Conservation (phyloP, 2,329 filamentous ascomycete species). For the Epichloe glyceriae region DNA sequence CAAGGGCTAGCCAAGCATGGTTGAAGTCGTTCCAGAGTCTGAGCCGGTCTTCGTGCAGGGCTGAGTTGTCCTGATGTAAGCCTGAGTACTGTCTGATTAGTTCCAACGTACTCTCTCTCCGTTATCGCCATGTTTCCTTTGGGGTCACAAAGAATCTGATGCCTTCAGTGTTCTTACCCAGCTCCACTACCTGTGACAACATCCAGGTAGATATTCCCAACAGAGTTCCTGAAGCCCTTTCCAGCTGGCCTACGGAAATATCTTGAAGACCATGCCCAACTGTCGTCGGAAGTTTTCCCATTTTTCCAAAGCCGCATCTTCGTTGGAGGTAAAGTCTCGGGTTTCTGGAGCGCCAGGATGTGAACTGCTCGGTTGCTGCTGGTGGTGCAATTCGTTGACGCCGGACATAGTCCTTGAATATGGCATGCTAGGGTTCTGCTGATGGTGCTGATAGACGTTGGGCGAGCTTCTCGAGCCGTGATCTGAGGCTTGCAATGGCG, state of each 20-base stretch:
- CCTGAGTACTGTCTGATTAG: slow-evolving; percentile 27
- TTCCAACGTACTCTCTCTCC: neutral
- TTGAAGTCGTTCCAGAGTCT: slow-evolving; percentile 93
- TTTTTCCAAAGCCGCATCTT: slow-evolving; percentile 49
- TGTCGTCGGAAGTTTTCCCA: slow-evolving; percentile 53
- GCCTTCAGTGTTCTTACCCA: slow-evolving; percentile 31
- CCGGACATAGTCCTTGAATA: slow-evolving; percentile 35
- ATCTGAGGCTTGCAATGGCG: slow-evolving; percentile 36
- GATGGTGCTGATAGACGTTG: slow-evolving; percentile 56
- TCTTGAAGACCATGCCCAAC: slow-evolving; percentile 59
- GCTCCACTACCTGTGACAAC: slow-evolving; percentile 38
- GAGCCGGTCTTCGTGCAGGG: slow-evolving; percentile 61
- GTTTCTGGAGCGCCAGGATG: slow-evolving; percentile 32
- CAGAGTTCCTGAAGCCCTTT: slow-evolving; percentile 38
- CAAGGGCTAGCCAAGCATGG: slow-evolving; percentile 71
- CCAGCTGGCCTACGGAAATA: slow-evolving; percentile 41
- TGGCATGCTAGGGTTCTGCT: slow-evolving; percentile 39
- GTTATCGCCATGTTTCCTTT: neutral
- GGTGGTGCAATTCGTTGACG: slow-evolving; percentile 31
- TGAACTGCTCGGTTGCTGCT: slow-evolving; percentile 1
- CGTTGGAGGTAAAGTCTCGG: slow-evolving; percentile 44
- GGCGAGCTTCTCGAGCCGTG: slow-evolving; percentile 35
- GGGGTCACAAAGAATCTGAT: neutral
- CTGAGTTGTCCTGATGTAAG: slow-evolving; percentile 70
- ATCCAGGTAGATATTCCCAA: slow-evolving; percentile 42